Evolutionary conservation across 768 basidiomycete genomes (phyloP), one percentile per base, ranked within the genome.

Genomic region (Boletus sensibilis): DNA sequence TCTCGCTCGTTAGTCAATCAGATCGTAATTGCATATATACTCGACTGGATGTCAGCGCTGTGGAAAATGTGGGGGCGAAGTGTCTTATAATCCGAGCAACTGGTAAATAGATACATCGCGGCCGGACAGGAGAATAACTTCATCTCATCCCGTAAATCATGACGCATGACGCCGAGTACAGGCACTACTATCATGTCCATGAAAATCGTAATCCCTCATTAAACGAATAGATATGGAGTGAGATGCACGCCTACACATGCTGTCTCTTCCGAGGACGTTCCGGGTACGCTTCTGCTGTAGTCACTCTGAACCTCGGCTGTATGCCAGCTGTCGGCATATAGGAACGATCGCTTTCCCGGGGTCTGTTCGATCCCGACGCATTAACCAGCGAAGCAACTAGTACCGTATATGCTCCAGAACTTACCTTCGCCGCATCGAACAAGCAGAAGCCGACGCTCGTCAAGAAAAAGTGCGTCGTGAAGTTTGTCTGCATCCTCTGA

Each of bases 401-500:
- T 12, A 1, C 14, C 1, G 1, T 31, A 8, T 12, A 31, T 31
- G 21, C n/a, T 4, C 13, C 13, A 25, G 0, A 29, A 18, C 55
- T 13, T 31, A 54, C 50, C 39, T 0, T 48, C 51, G 0, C 1
- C 6, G 8, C 21, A n/a, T 39, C 3, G 38, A 34, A 56, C 50
- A n/a, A 58, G 51, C 44, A 6, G 49, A 41, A 57, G 31, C n/a
- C 38, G 37, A 1, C 6, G 0, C 7, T 57, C 50, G 23, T 55
- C 39, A 1, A 14, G 9, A 9, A 58, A 62, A 20, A 62, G 55
- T 7, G 52, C 59, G 16, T 52, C 14, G 3, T 62, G 18, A 0
- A 62, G 60, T 16, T 34, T 55, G 46, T 55, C 37, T 0, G 33
- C 18, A 46, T 60, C 60, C 23, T 61, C 60, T 18, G 49, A 37